Base-by-base conservation (phyloP, 2,329 filamentous ascomycete species). In the Monosporascus sp. region DNA sequence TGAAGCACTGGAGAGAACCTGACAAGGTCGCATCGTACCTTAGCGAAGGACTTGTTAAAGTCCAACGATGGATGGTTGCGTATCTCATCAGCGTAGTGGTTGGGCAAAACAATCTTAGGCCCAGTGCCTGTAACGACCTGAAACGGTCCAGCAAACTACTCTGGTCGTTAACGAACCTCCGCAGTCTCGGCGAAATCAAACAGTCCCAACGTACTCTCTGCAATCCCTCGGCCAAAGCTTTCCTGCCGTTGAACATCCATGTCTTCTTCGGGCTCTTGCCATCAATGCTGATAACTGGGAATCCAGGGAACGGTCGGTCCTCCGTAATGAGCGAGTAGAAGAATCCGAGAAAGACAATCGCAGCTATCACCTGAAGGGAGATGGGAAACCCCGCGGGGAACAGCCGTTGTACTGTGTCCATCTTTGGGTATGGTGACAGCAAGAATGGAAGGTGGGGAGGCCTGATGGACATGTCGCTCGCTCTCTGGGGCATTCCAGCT, bases 21-120 rank as follows among this genome's bases (percentile, higher is more conserved):
- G 31, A 35, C 3, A 35, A 35, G 11, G 5, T 35, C 4, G 26
- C 59, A 54, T 22, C 55, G 31, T 60, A 72, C 70, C 51, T 65
- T 67, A n/a, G 58, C 50, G 45, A 73, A 70, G 7, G 68, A 66
- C 43, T 64, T 65, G 41, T 65, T 57, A 48, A 72, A 70, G 54
- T 65, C 61, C 46, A 72, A 55, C 18, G 58, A 54, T 1, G 66
- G 65, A 28, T 68, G 59, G 57, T 67, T 72, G 45, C 68, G 67
- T 18, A 71, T 55, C 57, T 72, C 70, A 22, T 72, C 66, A 9
- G 67, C 66, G 43, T 63, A 65, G 37, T 53, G 60, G 31, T 67
- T 68, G 2, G 69, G 68, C 44, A 71, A 31, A 35, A 71, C 51
- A 52, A 68, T 66, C 53, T 67, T 68, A 2, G 65, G 66, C 4